Evolutionary conservation across 345 rosid species (phyloP), one percentile per base, ranked within the genome.

Genomic region (Citrus glauca): DNA sequence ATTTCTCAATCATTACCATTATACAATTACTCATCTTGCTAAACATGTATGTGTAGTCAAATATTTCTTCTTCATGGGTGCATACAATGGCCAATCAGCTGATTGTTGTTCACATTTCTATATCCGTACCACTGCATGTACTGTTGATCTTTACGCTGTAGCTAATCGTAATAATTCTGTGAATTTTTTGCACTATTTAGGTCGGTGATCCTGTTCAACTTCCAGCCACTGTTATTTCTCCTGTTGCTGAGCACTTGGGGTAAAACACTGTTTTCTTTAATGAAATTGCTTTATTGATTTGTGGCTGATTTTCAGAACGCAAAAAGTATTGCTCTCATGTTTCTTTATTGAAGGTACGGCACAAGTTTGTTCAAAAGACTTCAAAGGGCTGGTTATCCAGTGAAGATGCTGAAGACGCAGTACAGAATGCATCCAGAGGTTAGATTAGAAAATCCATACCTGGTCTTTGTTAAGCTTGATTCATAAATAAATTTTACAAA

Each of bases 341-440:
- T 65, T 70, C 56, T 66, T n/a, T 73, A 40, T 64, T 88, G 82
- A 84, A 93, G 99, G 57, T 96, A 96, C 71, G 95, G 95, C 70
- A 96, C 89, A 53, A 96, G 99, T 85, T 80, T 96, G 91, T 96
- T 96, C 80, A 89, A 94, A 89, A 91, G 99, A 86, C 90, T 96
- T 77, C 98, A 96, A 82, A 92, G 84, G 80, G 99, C 97, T 79
- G 99, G 98, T 72, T 94, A 93, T 82, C 99, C 98, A 11, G 97
- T 96, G 45, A 85, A 87, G 57, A 94, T 96, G 99, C 90, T 96
- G 85, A 96, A 89, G 87, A 86, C 93, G 56, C 98, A 92, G 79
- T 96, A 96, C 78, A 88, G 98, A 48, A 96, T 96, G 99, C 99
- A 94, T 89, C 99, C 98, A 38, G 91, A 91, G 98, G 98, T 95